Percentiles rank a stretch among this genome's conserved stretches.
phyloP scores from a whole-genome alignment of 2,329 filamentous ascomycete species.

The Monilinia aucupariae region DNA sequence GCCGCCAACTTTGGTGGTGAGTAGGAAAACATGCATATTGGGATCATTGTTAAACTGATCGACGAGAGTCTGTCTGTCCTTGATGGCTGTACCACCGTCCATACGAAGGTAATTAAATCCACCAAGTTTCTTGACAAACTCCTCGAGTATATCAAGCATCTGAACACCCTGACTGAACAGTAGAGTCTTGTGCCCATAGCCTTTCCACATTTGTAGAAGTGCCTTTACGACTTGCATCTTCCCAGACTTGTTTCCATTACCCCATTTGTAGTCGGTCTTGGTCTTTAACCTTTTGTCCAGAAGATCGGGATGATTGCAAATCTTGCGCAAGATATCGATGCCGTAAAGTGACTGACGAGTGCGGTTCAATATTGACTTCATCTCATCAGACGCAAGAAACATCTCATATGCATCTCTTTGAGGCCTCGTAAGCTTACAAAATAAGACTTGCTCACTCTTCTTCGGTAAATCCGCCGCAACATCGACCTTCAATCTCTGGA shows the following conservation, averaged over 20 bases:
- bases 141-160: conserved; percentile 92
- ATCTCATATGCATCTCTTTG: conserved; percentile 76
- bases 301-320: conserved; percentile 95
- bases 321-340: conserved; percentile 87
- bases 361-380: conserved; percentile 72
- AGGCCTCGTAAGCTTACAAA: conserved; percentile 80
- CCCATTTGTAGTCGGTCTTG: conserved; percentile 69
- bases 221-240: conserved; percentile 95
- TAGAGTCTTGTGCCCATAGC: conserved; percentile 78
- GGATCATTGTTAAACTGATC: conserved; percentile 86
- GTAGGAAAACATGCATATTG: conserved; percentile 76
- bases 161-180: conserved; percentile 90
- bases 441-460: conserved; percentile 93
- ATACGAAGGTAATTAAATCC: conserved; percentile 78
- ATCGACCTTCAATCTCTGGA: conserved; percentile 89
- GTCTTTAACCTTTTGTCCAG: conserved; percentile 53
- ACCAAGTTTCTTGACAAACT: conserved; percentile 63
- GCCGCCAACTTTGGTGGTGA: conserved; percentile 93
- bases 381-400: conserved; percentile 78
- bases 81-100: conserved; percentile 89
- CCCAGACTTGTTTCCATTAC: conserved; percentile 71
- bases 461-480: conserved; percentile 90
- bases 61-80: conserved; percentile 80
- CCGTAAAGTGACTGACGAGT: conserved; percentile 79
- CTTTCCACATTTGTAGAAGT: conserved; percentile 81